A percentile compares a stretch with the other conserved stretches of the same genome.
Conservation (phyloP, 805 yeast species). For the Wickerhamomyces rabaulensis region DNA sequence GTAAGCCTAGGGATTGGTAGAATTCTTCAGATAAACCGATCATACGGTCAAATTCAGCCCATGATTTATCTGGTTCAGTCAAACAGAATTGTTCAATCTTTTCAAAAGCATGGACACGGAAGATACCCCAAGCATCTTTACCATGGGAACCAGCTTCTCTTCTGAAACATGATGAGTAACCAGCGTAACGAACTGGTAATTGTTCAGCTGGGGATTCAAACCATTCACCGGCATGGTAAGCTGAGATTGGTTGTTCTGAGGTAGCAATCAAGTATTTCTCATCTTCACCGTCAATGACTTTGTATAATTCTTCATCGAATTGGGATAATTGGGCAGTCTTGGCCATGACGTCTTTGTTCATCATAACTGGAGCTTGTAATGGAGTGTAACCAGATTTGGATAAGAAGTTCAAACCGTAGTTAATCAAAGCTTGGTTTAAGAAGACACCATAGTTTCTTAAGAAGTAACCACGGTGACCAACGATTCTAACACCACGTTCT, state of each 20-base stretch:
- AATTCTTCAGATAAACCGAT: slow-evolving; percentile 86
- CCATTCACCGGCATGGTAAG: slow-evolving; percentile 97
- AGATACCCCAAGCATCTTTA: slow-evolving; percentile 99
- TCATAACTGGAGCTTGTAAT: slow-evolving; percentile 98
- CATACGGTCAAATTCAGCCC: slow-evolving; percentile 97
- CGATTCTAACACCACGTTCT: slow-evolving; percentile 95
- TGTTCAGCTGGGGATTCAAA: slow-evolving; percentile 96
- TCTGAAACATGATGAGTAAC: slow-evolving; percentile 97
- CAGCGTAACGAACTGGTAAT: slow-evolving; percentile 94
- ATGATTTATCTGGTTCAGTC: slow-evolving; percentile 96
- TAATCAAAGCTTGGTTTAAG: slow-evolving; percentile 95
- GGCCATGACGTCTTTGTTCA: slow-evolving; percentile 99
- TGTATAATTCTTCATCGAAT: slow-evolving; percentile 96
- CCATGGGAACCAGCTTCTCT: slow-evolving; percentile 99
- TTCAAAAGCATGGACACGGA: slow-evolving; percentile 98
- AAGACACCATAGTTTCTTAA: slow-evolving; percentile 93
- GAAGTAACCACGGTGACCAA: slow-evolving; percentile 98
- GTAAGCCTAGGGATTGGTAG: slow-evolving; percentile 85
- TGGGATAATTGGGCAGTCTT: slow-evolving; percentile 97
- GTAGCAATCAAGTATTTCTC: slow-evolving; percentile 98
- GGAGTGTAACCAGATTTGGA: slow-evolving; percentile 77
- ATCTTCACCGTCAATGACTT: slow-evolving; percentile 94
- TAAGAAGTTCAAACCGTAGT: slow-evolving; percentile 87
- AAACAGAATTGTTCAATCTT: slow-evolving; percentile 95
- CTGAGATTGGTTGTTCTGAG: slow-evolving; percentile 98